These are phyloP conservation scores for Quercus gilva DNA, from an alignment of 306 rosid genomes.

Conservation along the genomic window DNA sequence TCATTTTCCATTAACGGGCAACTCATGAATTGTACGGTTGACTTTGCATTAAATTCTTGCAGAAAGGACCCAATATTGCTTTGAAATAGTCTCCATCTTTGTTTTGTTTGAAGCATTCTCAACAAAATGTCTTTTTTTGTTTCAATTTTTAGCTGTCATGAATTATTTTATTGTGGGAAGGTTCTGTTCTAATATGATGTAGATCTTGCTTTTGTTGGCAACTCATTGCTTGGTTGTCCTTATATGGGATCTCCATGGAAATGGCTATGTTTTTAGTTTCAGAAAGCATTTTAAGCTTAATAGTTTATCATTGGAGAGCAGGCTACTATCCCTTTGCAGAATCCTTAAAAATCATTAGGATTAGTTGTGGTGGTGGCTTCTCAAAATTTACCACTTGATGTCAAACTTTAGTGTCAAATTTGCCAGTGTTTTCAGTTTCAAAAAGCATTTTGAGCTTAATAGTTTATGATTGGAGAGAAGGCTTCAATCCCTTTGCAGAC, in stretches of 20 bases:
- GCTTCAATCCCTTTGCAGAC: too few relatives aligned
- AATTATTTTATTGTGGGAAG: neutral
- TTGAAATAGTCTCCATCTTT: neutral
- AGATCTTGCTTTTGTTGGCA: neutral
- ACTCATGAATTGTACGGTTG: neutral
- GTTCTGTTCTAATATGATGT: neutral
- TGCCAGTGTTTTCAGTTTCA: too few relatives aligned
- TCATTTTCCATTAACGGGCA: neutral
- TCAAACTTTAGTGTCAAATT: too few relatives aligned
- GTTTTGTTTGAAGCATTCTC: neutral
- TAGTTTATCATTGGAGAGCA: neutral
- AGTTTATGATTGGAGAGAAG: too few relatives aligned
- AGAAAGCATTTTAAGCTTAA: neutral
- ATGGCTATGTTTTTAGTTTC: neutral
- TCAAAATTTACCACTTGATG: too few relatives aligned
- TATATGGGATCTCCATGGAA: neutral
- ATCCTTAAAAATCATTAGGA: too few relatives aligned
- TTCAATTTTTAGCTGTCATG: neutral
- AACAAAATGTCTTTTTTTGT: neutral
- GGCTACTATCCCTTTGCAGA: neutral
- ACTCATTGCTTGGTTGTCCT: neutral
- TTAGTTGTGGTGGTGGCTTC: too few relatives aligned
- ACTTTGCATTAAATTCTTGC: neutral
- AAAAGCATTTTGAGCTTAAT: too few relatives aligned
- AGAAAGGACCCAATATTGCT: neutral